A percentile compares a stretch with the other conserved stretches of the same genome.
These are phyloP conservation scores for Chaetothyriales sp. DNA, from an alignment of 2,329 filamentous ascomycete species.

Conservation along the genomic window DNA sequence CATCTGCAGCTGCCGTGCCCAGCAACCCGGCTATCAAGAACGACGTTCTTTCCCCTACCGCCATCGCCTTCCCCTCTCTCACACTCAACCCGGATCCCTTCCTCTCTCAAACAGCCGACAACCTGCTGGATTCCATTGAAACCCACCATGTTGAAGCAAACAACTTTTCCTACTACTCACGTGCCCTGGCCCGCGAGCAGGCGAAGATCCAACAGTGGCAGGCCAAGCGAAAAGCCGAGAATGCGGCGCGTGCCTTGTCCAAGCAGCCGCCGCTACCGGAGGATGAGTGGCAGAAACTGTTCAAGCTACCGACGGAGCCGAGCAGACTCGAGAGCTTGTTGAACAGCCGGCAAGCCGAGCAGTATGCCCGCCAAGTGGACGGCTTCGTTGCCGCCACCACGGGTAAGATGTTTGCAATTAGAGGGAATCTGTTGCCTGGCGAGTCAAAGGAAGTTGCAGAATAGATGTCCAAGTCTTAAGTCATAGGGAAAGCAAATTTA, in stretches of 20 bases:
- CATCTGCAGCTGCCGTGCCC: slow-evolving; percentile 63
- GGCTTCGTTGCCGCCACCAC: slow-evolving; percentile 83
- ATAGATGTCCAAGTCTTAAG: slow-evolving; percentile 1
- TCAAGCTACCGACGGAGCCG: slow-evolving; percentile 93
- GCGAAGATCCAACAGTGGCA: slow-evolving; percentile 95
- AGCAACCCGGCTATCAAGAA: slow-evolving; percentile 43
- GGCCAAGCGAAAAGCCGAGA: slow-evolving; percentile 90
- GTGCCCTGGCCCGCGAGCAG: slow-evolving; percentile 85
- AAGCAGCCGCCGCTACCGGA: slow-evolving; percentile 84
- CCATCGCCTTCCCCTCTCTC: slow-evolving; percentile 52
- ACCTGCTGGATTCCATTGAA: slow-evolving; percentile 92
- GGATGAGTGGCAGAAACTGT: slow-evolving; percentile 95
- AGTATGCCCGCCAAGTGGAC: slow-evolving; percentile 94
- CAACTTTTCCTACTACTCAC: slow-evolving; percentile 97
- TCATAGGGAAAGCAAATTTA: slow-evolving; percentile 2
- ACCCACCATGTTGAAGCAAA: slow-evolving; percentile 96
- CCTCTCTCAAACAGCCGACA: slow-evolving; percentile 94
- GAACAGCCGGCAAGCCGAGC: slow-evolving; percentile 89
- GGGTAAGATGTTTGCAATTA: slow-evolving; percentile 95
- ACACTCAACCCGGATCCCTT: slow-evolving; percentile 93
- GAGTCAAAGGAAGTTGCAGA: not conserved
- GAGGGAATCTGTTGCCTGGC: slow-evolving; percentile 47
- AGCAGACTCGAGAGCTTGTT: slow-evolving; percentile 85
- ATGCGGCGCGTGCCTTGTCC: slow-evolving; percentile 63
- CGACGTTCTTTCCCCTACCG: slow-evolving; percentile 62